phyloP scores from a whole-genome alignment of 495 filamentous ascomycete genomes.

The Podospora pseudocomata region DNA sequence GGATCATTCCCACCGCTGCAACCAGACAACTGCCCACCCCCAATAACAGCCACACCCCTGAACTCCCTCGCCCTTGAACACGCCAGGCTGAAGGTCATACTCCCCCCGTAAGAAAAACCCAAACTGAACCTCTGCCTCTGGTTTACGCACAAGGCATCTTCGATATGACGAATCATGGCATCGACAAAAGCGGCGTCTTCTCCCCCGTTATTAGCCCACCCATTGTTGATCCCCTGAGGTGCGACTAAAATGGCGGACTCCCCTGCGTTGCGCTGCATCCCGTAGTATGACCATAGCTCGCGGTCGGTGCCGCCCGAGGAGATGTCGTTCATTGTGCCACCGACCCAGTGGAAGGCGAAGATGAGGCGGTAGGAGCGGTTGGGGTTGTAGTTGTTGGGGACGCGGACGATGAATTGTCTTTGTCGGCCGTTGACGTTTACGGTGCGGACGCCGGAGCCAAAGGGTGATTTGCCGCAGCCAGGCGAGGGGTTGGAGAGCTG shows the following conservation, averaged over 20 bases:
- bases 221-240: slow-evolving; percentile 43
- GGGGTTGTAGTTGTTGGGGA: slow-evolving; percentile 44
- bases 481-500: slow-evolving; percentile 19
- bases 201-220: slow-evolving; percentile 42
- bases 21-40: slow-evolving; percentile 37
- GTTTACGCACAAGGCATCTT: slow-evolving; percentile 41
- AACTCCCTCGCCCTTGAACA: slow-evolving; percentile 40
- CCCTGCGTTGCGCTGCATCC: slow-evolving; percentile 34
- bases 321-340: slow-evolving; percentile 35
- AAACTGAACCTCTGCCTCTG: slow-evolving; percentile 37
- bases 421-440: slow-evolving; percentile 21
- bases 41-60: slow-evolving; percentile 38
- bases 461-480: slow-evolving; percentile 36
- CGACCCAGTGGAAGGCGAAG: slow-evolving; percentile 40
- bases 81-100: slow-evolving; percentile 43
- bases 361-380: slow-evolving; percentile 42
- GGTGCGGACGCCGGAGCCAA: slow-evolving; percentile 28
- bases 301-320: slow-evolving; percentile 27
- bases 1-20: slow-evolving; percentile 39
- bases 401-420: slow-evolving; percentile 37
- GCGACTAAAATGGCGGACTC: slow-evolving; percentile 42
- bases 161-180: slow-evolving; percentile 32
- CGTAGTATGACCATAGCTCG: slow-evolving; percentile 36
- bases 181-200: slow-evolving; percentile 42
- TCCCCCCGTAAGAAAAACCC: slow-evolving; percentile 46